A percentile compares a stretch with the other conserved stretches of the same genome.
Evolutionary conservation across 805 yeast genomes (phyloP).

Genomic region (Saturnispora silvae): DNA sequence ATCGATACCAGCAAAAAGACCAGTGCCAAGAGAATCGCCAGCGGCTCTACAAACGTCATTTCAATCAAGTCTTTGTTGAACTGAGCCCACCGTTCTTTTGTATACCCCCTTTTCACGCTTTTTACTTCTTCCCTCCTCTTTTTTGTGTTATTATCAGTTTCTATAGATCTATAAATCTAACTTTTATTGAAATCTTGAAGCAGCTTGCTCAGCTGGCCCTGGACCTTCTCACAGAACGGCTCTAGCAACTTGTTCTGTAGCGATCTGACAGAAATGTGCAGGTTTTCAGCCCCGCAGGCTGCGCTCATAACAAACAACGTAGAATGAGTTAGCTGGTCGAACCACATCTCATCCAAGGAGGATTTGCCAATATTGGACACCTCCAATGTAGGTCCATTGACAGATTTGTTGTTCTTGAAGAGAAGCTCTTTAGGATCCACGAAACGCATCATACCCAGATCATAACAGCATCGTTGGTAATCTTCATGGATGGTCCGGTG

Average conservation of each 20-base stretch:
- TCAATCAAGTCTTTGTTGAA: conserved; percentile 6
- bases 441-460: conserved; percentile 8
- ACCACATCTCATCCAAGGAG: not conserved
- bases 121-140: not conserved
- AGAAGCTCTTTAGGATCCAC: conserved; percentile 3
- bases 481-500: conserved; percentile 8
- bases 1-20: conserved; percentile 3
- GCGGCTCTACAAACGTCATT: conserved; percentile 3
- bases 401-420: not conserved
- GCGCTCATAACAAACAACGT: conserved; percentile 3
- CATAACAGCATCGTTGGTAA: conserved; percentile 3
- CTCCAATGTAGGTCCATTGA: not conserved
- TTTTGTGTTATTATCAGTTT: conserved; percentile 3
- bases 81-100: not conserved
- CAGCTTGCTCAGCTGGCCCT: not conserved
- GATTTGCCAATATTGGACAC: conserved; percentile 8
- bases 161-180: conserved; percentile 1
- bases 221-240: not conserved
- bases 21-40: not conserved
- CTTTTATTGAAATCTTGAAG: conserved; percentile 9
- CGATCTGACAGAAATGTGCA: conserved; percentile 2
- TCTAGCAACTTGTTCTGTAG: not conserved
- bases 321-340: conserved; percentile 1
- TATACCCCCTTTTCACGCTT: not conserved
- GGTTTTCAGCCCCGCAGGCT: not conserved